phyloP scores from a whole-genome alignment of 352 stramenopile genomes.

The Peronospora belbahrii region DNA sequence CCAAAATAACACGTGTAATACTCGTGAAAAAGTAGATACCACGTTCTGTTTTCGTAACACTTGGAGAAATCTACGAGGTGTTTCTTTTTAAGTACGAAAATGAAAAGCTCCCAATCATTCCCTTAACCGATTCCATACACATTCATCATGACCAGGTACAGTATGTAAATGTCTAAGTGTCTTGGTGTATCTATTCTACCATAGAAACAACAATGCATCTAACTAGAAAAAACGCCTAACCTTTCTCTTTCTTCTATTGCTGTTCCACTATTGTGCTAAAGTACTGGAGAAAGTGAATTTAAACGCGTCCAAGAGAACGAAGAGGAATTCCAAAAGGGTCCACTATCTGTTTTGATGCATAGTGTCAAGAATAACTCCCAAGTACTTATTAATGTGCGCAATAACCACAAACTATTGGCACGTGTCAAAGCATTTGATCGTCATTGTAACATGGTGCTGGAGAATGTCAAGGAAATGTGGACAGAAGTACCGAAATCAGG shows the following conservation, averaged over 20 bases:
- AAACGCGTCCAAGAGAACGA: slow-evolving; percentile 86
- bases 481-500: slow-evolving; percentile 97
- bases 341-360: slow-evolving; percentile 96
- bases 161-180: too few species aligned
- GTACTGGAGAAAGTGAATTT: slow-evolving; percentile 47
- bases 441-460: slow-evolving; percentile 99
- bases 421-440: slow-evolving; percentile 99
- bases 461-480: slow-evolving; percentile 99
- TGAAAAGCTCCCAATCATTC: slow-evolving; percentile 24
- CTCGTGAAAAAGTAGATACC: too few species aligned
- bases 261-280: neutral
- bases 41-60: too few species aligned
- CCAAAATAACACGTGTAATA: too few species aligned
- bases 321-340: slow-evolving; percentile 94
- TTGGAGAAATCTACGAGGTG: too few species aligned
- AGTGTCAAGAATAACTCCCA: slow-evolving; percentile 97
- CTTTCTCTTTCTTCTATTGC: too few species aligned
- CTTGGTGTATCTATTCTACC: too few species aligned
- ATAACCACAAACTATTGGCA: slow-evolving; percentile 99
- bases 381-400: slow-evolving; percentile 99
- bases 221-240: too few species aligned
- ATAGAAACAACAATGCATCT: neutral
- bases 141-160: neutral
- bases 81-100: slow-evolving; percentile 15
- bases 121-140: slow-evolving; percentile 1